Percentiles rank a stretch among this genome's conserved stretches.
These are phyloP conservation scores for Cornus suecica DNA, from an alignment of 148 eudicot genomes.

Conservation along the genomic window DNA sequence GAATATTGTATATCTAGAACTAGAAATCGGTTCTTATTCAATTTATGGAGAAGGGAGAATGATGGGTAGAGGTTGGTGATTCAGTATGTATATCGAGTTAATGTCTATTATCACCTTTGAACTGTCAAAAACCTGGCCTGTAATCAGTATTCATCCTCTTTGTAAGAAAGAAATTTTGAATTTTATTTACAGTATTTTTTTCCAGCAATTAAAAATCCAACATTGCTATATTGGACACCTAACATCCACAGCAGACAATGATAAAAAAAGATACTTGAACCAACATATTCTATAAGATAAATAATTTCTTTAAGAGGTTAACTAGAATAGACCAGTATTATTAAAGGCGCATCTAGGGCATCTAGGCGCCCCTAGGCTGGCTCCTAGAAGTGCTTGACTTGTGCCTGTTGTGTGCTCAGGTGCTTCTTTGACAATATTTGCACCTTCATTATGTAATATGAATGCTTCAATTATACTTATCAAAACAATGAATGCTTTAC, in stretches of 20 bases:
- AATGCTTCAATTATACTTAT: too few species aligned
- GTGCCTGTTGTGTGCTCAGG: too few species aligned
- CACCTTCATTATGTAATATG: too few species aligned
- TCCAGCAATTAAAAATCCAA: background rate
- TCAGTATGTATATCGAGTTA: background rate
- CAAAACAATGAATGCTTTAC: too few species aligned
- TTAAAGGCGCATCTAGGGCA: too few species aligned
- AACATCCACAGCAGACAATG: background rate
- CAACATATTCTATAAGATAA: background rate
- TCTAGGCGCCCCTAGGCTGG: too few species aligned
- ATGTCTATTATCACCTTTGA: background rate
- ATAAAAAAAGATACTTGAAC: background rate
- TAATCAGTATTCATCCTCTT: background rate
- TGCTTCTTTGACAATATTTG: too few species aligned
- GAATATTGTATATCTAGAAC: background rate
- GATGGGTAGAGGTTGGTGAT: background rate
- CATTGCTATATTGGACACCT: background rate
- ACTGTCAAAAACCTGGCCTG: background rate
- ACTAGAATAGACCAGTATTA: too few species aligned
- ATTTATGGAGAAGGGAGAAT: background rate
- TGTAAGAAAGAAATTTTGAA: too few species aligned
- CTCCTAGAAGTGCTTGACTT: too few species aligned
- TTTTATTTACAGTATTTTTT: background rate
- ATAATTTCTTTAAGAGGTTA: constrained; percentile 5
- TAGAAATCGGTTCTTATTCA: background rate